Evolutionary conservation across 2,329 filamentous ascomycete genomes (phyloP).

Genomic region (Cryphonectria carpinicola): DNA sequence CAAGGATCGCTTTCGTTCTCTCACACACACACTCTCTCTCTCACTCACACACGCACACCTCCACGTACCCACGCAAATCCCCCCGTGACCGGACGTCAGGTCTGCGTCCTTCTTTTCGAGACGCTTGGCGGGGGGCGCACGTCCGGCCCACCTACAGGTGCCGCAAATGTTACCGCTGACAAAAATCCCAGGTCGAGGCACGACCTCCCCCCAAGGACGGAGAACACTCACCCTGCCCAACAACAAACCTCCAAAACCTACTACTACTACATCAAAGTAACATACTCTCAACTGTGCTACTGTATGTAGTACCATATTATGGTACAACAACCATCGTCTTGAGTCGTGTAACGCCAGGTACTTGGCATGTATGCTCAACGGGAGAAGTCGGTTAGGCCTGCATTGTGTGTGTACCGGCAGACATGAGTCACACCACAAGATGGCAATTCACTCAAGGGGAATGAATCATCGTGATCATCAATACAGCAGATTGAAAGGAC

Average conservation of each 20-base stretch:
- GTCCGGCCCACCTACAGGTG: background rate
- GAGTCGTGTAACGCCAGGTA: background rate
- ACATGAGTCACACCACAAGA: background rate
- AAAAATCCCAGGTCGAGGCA: no score
- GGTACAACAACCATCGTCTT: background rate
- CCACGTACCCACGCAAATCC: background rate
- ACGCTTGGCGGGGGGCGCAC: background rate
- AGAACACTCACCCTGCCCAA: slow-evolving; percentile 12
- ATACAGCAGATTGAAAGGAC: background rate
- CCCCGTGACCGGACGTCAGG: background rate
- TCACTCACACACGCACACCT: background rate
- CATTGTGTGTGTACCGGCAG: background rate
- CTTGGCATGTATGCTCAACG: background rate
- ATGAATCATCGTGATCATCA: background rate
- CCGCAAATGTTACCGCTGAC: background rate
- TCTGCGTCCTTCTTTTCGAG: background rate
- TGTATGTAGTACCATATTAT: background rate
- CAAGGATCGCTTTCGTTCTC: background rate
- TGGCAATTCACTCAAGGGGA: background rate
- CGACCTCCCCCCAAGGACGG: background rate
- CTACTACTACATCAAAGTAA: no score
- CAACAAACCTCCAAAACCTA: background rate
- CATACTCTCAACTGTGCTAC: background rate
- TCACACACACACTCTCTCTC: no score
- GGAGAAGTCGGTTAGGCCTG: background rate